Evolutionary conservation across 1,284 basidiomycete species (phyloP).

Genomic region (Boletus mariae): DNA sequence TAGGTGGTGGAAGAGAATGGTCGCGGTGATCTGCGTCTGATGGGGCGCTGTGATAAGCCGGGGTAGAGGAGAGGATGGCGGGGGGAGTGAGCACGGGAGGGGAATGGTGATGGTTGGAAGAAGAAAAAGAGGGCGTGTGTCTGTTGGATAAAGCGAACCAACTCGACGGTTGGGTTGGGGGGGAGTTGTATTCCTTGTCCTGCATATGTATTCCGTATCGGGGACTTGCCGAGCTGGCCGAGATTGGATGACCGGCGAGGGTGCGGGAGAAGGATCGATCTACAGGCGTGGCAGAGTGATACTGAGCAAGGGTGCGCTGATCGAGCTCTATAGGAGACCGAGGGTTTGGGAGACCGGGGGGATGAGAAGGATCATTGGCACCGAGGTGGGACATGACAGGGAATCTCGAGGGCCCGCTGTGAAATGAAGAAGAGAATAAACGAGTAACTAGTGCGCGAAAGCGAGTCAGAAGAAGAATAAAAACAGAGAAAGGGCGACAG

Average conservation of each 20-base stretch:
- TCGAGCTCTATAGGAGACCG: constrained; percentile 21
- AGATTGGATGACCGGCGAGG: constrained; percentile 10
- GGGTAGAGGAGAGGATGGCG: constrained; percentile 12
- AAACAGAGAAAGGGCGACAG: constrained; percentile 28
- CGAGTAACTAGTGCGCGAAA: constrained; percentile 35
- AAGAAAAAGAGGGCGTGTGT: constrained; percentile 36
- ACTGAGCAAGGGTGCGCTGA: constrained; percentile 12
- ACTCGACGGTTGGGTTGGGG: constrained; percentile 20
- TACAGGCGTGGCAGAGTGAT: constrained; percentile 15
- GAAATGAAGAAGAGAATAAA: constrained; percentile 19
- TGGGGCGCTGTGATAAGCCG: constrained; percentile 20
- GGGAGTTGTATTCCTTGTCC: constrained; percentile 35
- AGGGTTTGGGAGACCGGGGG: constrained; percentile 31
- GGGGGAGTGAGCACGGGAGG: constrained; percentile 24
- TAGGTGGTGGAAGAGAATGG: constrained; percentile 25
- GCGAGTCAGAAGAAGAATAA: constrained; percentile 24
- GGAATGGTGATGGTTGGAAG: constrained; percentile 32
- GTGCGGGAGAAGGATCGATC: constrained; percentile 24
- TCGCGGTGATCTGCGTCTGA: constrained; percentile 42
- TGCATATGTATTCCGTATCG: constrained; percentile 35
- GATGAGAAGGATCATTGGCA: constrained; percentile 44
- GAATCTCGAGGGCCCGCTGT: constrained; percentile 7
- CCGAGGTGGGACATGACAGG: constrained; percentile 39
- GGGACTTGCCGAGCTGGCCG: constrained; percentile 29
- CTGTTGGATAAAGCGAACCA: constrained; percentile 43